Evolutionary conservation across 768 basidiomycete genomes (phyloP).

Genomic region (Tulasnella sp.): DNA sequence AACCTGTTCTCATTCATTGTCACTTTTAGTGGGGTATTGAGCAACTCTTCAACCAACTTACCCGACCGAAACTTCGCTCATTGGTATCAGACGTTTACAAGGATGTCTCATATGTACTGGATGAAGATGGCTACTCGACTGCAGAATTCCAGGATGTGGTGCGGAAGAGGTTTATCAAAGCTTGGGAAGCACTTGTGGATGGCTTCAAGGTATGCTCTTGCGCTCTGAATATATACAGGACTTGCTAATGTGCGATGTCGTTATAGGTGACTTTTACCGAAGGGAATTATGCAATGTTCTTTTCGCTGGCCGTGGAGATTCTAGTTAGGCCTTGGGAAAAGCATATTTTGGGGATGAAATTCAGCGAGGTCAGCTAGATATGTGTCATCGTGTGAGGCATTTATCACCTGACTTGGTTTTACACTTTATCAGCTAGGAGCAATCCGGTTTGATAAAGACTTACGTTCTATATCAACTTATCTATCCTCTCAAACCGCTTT

Average conservation of each 20-base stretch:
- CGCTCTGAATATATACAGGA: background rate
- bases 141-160: constrained; percentile 80
- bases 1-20: background rate
- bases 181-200: constrained; percentile 76
- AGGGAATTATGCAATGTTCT: constrained; percentile 74
- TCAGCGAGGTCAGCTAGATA: constrained; percentile 56
- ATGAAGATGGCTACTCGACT: constrained; percentile 72
- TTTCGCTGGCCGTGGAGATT: constrained; percentile 71
- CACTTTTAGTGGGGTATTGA: constrained; percentile 47
- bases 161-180: constrained; percentile 77
- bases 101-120: constrained; percentile 75
- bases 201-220: constrained; percentile 59
- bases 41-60: constrained; percentile 88
- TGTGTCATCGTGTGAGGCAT: background rate
- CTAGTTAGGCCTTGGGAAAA: constrained; percentile 96
- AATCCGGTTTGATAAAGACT: constrained; percentile 85
- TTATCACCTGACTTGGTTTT: constrained; percentile 2
- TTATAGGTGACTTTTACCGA: constrained; percentile 75
- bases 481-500: constrained; percentile 80
- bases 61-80: constrained; percentile 74
- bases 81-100: constrained; percentile 81
- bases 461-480: constrained; percentile 70
- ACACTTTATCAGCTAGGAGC: constrained; percentile 64
- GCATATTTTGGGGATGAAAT: constrained; percentile 61
- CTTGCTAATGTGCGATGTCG: background rate